Percentiles rank a stretch among this genome's conserved stretches.
Conservation (phyloP, 306 rosid species). For the Pterocarpus santalinus region DNA sequence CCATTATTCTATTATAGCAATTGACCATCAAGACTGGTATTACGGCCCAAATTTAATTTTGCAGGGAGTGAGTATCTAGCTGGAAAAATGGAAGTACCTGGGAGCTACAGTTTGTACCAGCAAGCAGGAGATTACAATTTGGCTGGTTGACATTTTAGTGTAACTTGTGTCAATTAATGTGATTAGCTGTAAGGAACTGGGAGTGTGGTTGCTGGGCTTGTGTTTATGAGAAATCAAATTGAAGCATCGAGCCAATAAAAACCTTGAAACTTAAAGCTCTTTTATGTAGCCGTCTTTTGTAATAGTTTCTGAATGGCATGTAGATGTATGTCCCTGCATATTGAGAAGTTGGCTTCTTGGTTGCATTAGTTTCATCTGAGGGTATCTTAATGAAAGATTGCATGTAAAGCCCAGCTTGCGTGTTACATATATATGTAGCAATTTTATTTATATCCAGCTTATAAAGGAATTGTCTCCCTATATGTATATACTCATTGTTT, state of each 20-base stretch:
- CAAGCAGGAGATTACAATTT: slow-evolving; percentile 70
- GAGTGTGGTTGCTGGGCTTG: slow-evolving; percentile 35
- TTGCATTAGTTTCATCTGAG: neutral
- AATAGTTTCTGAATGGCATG: slow-evolving; percentile 37
- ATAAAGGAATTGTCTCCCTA: too few relatives aligned
- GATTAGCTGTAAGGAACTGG: slow-evolving; percentile 37
- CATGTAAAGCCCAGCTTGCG: too few relatives aligned
- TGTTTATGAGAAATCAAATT: slow-evolving; percentile 27
- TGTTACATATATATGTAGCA: too few relatives aligned
- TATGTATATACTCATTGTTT: too few relatives aligned
- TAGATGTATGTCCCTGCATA: slow-evolving; percentile 24
- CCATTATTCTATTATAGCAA: neutral
- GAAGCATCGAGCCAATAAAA: neutral
- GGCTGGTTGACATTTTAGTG: slow-evolving; percentile 55
- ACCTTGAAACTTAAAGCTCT: neutral
- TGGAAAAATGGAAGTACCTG: slow-evolving; percentile 76
- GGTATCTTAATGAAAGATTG: too few relatives aligned
- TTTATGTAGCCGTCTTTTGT: neutral
- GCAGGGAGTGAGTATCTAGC: slow-evolving; percentile 73
- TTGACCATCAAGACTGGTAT: slow-evolving; percentile 28
- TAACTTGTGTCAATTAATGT: slow-evolving; percentile 35
- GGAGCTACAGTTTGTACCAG: slow-evolving; percentile 65
- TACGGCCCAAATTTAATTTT: slow-evolving; percentile 7
- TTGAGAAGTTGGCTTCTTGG: slow-evolving; percentile 35
- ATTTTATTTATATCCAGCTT: too few relatives aligned